These are phyloP conservation scores for Trapa bicornis DNA, from an alignment of 345 rosid species.

Conservation along the genomic window DNA sequence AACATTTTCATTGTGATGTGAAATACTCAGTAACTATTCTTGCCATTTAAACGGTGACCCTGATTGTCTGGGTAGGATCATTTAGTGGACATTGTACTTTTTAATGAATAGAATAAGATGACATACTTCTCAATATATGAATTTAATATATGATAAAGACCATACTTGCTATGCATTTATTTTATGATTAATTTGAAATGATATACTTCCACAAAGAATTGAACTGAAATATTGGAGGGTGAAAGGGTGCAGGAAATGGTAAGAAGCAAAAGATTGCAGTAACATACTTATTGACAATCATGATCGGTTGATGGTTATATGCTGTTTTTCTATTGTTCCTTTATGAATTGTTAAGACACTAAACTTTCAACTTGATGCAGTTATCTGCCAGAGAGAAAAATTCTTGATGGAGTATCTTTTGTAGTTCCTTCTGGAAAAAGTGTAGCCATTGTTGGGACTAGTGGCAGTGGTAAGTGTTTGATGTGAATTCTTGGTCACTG, in stretches of 20 bases:
- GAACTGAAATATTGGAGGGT: background rate
- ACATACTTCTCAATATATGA: background rate
- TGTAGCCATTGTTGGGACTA: constrained; percentile 98
- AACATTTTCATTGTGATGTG: background rate
- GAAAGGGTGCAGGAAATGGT: background rate
- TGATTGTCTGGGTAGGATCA: background rate
- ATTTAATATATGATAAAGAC: background rate
- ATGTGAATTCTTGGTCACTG: constrained; percentile 1
- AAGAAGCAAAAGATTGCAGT: background rate
- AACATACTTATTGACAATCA: background rate
- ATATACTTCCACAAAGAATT: background rate
- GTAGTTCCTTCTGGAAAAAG: constrained; percentile 86
- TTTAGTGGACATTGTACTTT: background rate
- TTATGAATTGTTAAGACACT: constrained; percentile 2
- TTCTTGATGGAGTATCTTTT: constrained; percentile 85
- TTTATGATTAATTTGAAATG: background rate
- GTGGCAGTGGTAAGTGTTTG: constrained; percentile 77
- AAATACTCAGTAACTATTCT: background rate
- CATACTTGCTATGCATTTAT: background rate
- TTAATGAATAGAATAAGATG: background rate
- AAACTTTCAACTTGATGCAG: constrained; percentile 30
- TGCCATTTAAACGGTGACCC: background rate
- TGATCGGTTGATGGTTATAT: background rate
- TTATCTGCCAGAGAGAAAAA: constrained; percentile 73
- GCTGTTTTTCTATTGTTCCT: background rate